phyloP scores from a whole-genome alignment of 108 stramenopile species.

The Stephanodiscus triporus region DNA sequence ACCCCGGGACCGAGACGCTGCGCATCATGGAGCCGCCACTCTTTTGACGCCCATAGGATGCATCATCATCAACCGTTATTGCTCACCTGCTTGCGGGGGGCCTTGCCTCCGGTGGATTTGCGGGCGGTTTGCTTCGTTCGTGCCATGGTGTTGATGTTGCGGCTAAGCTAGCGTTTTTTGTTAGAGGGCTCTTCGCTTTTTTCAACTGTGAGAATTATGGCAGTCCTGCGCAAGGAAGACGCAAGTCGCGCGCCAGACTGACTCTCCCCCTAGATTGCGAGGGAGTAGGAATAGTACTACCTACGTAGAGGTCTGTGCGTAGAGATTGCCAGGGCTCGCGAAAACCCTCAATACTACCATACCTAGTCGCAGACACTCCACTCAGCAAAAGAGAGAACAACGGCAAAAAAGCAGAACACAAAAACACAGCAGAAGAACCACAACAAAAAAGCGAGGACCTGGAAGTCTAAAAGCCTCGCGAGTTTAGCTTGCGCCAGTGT shows the following conservation, averaged over 20 bases:
- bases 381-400: no score
- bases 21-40: not conserved
- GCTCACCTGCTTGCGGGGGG: conserved; percentile 82
- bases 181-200: conserved; percentile 15
- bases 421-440: no score
- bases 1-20: conserved; percentile 3
- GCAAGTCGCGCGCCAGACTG: not conserved
- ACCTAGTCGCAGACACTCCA: no score
- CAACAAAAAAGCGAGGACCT: no score
- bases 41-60: not conserved
- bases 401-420: no score
- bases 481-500: no score
- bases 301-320: not conserved
- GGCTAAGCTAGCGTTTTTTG: conserved; percentile 29
- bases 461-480: no score
- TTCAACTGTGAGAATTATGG: not conserved
- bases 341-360: no score
- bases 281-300: not conserved
- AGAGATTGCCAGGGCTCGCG: no score
- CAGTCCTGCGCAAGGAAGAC: not conserved
- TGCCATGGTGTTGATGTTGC: conserved; percentile 69
- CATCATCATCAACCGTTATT: not conserved
- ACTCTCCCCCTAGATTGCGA: not conserved
- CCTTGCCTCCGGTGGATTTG: no score
- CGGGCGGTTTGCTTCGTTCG: conserved; percentile 99